phyloP scores from a whole-genome alignment of 495 filamentous ascomycete genomes.

The Penicillium bialowiezense region DNA sequence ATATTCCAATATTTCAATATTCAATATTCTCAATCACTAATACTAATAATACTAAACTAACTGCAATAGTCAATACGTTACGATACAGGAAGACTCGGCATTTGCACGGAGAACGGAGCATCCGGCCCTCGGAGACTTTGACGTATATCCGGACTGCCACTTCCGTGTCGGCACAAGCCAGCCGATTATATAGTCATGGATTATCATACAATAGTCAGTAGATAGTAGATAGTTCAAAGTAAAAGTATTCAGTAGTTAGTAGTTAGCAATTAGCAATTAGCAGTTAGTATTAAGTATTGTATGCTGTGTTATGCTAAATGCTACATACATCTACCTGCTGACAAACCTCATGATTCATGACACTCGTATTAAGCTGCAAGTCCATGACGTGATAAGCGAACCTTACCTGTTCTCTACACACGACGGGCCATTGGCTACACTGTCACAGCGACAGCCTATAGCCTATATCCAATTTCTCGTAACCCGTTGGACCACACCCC shows the following conservation, averaged over 20 bases:
- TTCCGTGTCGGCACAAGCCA: no score
- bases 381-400: constrained; percentile 27
- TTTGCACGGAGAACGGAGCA: constrained; percentile 23
- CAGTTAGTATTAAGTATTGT: no score
- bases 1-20: no score
- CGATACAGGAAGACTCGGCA: constrained; percentile 24
- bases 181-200: constrained; percentile 1
- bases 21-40: not conserved
- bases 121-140: constrained; percentile 23
- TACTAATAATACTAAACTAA: not conserved
- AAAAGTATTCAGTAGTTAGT: no score
- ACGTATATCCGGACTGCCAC: constrained; percentile 26
- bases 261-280: no score
- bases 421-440: no score
- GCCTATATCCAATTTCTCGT: no score
- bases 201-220: no score
- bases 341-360: constrained; percentile 13
- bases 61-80: not conserved
- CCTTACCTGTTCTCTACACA: not conserved
- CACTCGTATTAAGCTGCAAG: not conserved
- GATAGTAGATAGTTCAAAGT: no score
- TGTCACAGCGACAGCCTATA: no score
- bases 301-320: no score
- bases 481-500: not conserved
- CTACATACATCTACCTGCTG: no score